phyloP scores from a whole-genome alignment of 1,284 basidiomycete species.

The Stygiomarasmius scandens region DNA sequence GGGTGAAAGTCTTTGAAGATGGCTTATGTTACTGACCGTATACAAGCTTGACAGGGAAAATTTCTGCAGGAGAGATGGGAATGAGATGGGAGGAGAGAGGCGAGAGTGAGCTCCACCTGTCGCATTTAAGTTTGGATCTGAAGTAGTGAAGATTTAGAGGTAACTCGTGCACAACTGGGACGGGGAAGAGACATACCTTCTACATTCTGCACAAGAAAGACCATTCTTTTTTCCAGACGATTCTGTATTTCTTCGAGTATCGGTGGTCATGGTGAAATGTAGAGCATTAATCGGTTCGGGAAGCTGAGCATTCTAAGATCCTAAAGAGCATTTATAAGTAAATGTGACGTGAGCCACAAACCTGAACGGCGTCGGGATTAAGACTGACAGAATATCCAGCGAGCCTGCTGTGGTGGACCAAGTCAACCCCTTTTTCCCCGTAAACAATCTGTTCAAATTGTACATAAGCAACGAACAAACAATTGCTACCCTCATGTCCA shows the following conservation, averaged over 20 bases:
- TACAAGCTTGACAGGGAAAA: constrained; percentile 57
- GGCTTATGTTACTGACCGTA: constrained; percentile 30
- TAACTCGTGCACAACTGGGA: no score
- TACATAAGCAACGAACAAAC: not conserved
- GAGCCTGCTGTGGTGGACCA: no score
- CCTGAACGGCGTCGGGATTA: no score
- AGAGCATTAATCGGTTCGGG: not conserved
- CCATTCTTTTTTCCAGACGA: constrained; percentile 25
- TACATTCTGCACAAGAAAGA: constrained; percentile 55
- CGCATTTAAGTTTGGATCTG: constrained; percentile 60
- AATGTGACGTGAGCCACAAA: no score
- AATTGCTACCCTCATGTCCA: not conserved
- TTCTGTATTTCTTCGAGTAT: not conserved
- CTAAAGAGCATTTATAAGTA: no score
- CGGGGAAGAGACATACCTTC: no score
- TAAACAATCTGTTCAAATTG: no score
- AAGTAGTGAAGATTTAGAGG: no score
- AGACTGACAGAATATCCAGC: no score
- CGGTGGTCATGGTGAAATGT: constrained; percentile 5
- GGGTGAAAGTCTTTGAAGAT: not conserved
- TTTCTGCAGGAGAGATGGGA: constrained; percentile 29
- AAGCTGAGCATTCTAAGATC: not conserved
- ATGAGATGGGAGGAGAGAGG: constrained; percentile 1
- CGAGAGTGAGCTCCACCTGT: constrained; percentile 38
- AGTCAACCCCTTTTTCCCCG: no score